A percentile compares a stretch with the other conserved stretches of the same genome.
These are phyloP conservation scores for Leccinum ochraceum DNA, from an alignment of 768 basidiomycete genomes.

Conservation along the genomic window DNA sequence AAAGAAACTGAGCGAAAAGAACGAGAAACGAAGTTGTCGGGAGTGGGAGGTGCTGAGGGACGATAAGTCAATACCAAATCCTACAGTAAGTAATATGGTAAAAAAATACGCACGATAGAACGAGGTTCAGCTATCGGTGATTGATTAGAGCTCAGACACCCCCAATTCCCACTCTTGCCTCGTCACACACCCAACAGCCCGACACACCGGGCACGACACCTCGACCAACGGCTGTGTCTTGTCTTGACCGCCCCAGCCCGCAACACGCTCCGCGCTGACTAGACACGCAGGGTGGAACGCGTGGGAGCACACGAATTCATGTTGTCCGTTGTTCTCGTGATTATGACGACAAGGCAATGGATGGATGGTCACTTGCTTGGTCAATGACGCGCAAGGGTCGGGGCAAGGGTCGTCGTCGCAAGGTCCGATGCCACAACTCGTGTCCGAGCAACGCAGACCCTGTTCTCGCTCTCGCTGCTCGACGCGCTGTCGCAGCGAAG, in stretches of 20 bases:
- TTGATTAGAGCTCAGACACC: constrained; percentile 32
- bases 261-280: constrained; percentile 64
- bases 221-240: constrained; percentile 47
- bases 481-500: constrained; percentile 69
- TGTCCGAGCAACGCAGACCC: constrained; percentile 70
- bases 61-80: background rate
- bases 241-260: constrained; percentile 58
- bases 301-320: constrained; percentile 52
- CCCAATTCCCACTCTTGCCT: constrained; percentile 63
- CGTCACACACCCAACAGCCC: constrained; percentile 59
- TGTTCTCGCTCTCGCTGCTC: constrained; percentile 73
- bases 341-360: constrained; percentile 14
- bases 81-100: background rate
- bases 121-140: background rate
- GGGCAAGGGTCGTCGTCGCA: constrained; percentile 68
- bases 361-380: constrained; percentile 28
- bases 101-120: constrained; percentile 8
- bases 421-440: constrained; percentile 74
- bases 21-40: background rate
- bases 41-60: background rate
- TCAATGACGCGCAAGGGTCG: constrained; percentile 22
- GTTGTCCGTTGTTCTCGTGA: constrained; percentile 7
- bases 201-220: constrained; percentile 75
- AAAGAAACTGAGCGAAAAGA: background rate
- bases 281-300: constrained; percentile 73